Evolutionary conservation across 768 basidiomycete genomes (phyloP).

Genomic region (Tricholoma furcatifolium): DNA sequence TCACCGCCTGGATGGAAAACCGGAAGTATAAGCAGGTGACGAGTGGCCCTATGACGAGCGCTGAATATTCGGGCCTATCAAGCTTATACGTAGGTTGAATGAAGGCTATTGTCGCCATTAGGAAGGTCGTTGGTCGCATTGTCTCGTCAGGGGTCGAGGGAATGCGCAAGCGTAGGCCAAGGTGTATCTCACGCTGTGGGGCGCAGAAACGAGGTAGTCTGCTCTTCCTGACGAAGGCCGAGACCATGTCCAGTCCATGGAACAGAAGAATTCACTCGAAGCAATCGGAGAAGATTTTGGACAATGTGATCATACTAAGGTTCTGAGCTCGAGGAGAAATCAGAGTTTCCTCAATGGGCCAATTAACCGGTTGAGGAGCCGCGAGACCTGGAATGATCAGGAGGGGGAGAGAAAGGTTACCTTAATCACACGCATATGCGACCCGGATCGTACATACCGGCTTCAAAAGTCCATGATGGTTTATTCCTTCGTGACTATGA

Average conservation of each 20-base stretch:
- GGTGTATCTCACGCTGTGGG: constrained; percentile 8
- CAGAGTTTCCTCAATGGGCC: constrained; percentile 1
- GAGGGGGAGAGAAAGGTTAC: constrained; percentile 2
- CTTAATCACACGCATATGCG: neutral
- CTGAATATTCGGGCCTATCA: constrained; percentile 13
- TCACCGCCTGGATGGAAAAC: neutral
- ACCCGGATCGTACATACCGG: constrained; percentile 11
- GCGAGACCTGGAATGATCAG: neutral
- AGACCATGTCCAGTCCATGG: constrained; percentile 6
- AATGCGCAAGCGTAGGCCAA: neutral
- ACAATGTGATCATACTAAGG: constrained; percentile 5
- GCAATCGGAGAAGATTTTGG: neutral
- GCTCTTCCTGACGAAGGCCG: constrained; percentile 5
- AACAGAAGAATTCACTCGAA: constrained; percentile 16
- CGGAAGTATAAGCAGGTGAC: constrained; percentile 2
- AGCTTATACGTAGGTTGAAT: constrained; percentile 3
- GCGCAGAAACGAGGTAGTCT: neutral
- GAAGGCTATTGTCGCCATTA: constrained; percentile 9
- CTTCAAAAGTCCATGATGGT: constrained; percentile 1
- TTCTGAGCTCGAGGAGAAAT: constrained; percentile 9
- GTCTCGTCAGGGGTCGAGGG: constrained; percentile 1
- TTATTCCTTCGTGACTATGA: neutral
- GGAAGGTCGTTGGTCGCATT: neutral
- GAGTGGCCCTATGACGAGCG: constrained; percentile 4
- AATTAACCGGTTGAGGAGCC: constrained; percentile 10